Base-by-base conservation (phyloP, 208 protist species). In the Leishmania tarentolae region DNA sequence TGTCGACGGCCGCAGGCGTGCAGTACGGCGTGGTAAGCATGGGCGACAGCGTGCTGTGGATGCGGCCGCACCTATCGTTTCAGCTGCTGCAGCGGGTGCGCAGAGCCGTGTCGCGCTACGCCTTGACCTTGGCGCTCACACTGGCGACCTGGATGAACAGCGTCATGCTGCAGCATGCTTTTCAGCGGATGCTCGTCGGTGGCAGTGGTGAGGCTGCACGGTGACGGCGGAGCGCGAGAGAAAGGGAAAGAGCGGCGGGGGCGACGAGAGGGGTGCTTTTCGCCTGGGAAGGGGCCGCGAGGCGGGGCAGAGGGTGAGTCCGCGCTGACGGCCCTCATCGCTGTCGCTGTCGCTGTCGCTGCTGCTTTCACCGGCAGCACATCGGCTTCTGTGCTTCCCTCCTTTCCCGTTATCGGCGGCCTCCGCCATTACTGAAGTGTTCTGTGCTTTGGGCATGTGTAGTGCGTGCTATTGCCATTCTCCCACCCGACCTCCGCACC, bases 71-170 rank as follows among this genome's bases (percentile, higher is more conserved):
- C 15, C 19, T 80, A 24, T 53, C 81, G 28, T 52, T 21, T 8
- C 63, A 31, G 4, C 13, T 75, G 8, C 3, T 80, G 31, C n/a
- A 69, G 68, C 70, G 46, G 6, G 44, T 80, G 56, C 53, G 78
- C 3, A 46, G 37, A 1, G 80, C 70, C 65, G 52, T 88, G 53
- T 77, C 75, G 46, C 71, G 73, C 42, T 88, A 88, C 70, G 81
- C 81, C 24, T 44, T 83, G 56, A 61, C 77, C 4, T 73, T 86
- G 21, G 81, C 81, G n/a, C 72, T 88, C 7, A 75, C 83, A 50
- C 35, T 90, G 66, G 83, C 75, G 57, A 79, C 83, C 50, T 86
- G 82, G 24, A 44, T 81, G 68, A 87, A 84, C 61, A 82, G 65
- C 28, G n/a, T 80, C 15, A 76, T 85, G 65, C 21, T 86, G 24